A percentile compares a stretch with the other conserved stretches of the same genome.
phyloP scores from a whole-genome alignment of 2,329 filamentous ascomycete genomes.

The Neoarthrinium moseri region DNA sequence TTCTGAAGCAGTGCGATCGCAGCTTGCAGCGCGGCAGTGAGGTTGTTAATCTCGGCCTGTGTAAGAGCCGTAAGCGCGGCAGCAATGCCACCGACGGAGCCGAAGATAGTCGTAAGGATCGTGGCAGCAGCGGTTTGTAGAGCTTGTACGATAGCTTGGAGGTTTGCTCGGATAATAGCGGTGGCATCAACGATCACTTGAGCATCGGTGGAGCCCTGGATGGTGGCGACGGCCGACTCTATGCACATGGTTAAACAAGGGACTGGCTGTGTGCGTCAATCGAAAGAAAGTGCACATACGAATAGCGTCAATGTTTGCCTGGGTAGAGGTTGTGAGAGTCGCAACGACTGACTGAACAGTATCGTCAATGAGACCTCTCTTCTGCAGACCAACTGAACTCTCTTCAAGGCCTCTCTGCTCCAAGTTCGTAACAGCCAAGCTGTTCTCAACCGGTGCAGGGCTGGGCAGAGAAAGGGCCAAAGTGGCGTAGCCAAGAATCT shows the following conservation, averaged over 20 bases:
- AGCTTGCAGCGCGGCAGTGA: neutral
- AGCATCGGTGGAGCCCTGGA: neutral
- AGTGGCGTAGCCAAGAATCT: conserved; percentile 5
- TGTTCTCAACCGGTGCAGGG: neutral
- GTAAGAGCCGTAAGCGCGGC: neutral
- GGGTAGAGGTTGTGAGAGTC: neutral
- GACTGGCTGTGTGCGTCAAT: neutral
- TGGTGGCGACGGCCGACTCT: neutral
- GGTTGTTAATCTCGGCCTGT: neutral
- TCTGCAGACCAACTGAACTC: neutral
- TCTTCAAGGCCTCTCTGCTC: conserved; percentile 2
- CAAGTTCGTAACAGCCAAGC: neutral
- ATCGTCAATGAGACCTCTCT: neutral
- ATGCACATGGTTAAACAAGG: neutral
- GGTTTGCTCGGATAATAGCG: neutral
- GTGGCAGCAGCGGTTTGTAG: neutral
- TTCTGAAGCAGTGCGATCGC: neutral
- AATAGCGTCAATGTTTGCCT: neutral
- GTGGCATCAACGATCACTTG: neutral
- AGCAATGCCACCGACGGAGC: neutral
- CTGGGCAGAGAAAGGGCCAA: conserved; percentile 6
- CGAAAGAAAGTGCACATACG: neutral
- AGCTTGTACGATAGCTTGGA: neutral
- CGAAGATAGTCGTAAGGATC: neutral
- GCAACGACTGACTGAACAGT: neutral